Evolutionary conservation across 345 rosid genomes (phyloP).

Genomic region (Angophora floribunda): DNA sequence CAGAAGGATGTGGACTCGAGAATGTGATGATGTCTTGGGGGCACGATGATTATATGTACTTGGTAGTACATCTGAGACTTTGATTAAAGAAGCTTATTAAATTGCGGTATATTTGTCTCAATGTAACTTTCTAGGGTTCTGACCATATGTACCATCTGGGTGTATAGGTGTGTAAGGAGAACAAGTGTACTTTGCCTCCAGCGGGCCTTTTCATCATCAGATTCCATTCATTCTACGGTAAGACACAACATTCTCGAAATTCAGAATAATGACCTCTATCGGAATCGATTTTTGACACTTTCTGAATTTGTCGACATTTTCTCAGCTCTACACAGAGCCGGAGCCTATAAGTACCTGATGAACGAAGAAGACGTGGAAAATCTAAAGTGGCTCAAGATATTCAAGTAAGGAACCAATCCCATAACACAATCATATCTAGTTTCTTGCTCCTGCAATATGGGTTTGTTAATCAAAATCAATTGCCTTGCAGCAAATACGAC

Average conservation of each 20-base stretch:
- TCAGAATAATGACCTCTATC: neutral
- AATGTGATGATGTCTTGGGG: conserved; percentile 63
- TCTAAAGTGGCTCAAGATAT: conserved; percentile 36
- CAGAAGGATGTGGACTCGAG: conserved; percentile 46
- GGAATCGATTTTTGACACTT: neutral
- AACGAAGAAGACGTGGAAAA: conserved; percentile 35
- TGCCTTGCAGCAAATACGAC: conserved; percentile 44
- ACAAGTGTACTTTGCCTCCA: conserved; percentile 49
- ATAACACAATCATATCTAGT: neutral
- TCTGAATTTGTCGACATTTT: neutral
- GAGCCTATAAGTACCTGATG: conserved; percentile 32
- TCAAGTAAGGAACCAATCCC: conserved; percentile 14
- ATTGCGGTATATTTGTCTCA: neutral
- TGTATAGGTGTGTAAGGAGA: conserved; percentile 46
- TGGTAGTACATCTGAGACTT: conserved; percentile 20
- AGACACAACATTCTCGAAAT: neutral
- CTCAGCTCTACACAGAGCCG: conserved; percentile 36
- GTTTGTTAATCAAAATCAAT: neutral
- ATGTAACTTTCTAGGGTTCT: neutral
- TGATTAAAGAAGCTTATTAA: neutral
- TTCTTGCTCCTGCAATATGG: neutral
- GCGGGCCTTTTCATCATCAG: conserved; percentile 59
- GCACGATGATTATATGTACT: conserved; percentile 67
- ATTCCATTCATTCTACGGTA: conserved; percentile 65
- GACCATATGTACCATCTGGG: neutral